Conservation (phyloP, 108 stramenopile species). For the Epipyxis sp. region DNA sequence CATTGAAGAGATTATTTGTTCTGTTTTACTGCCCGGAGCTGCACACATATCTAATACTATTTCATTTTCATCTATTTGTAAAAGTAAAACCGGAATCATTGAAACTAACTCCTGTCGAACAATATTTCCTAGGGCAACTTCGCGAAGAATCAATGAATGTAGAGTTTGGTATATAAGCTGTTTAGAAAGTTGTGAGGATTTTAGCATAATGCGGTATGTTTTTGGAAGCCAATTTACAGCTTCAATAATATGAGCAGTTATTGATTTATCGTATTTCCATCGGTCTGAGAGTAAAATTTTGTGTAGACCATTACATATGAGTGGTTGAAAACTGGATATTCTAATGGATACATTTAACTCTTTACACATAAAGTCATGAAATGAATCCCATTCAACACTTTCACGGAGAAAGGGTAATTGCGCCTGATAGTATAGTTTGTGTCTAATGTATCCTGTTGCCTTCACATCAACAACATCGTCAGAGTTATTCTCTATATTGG, state of each 20-base stretch:
- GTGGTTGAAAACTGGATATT: background rate
- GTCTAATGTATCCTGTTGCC: too few species aligned
- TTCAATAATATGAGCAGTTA: background rate
- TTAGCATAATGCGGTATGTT: background rate
- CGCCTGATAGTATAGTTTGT: background rate
- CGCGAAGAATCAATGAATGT: constrained; percentile 25
- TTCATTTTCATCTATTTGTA: constrained; percentile 7
- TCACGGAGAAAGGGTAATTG: background rate
- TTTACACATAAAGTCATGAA: background rate
- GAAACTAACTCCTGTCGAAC: constrained; percentile 36
- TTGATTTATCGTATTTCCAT: background rate
- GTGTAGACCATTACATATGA: background rate
- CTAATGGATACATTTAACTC: background rate
- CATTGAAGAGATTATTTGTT: constrained; percentile 53
- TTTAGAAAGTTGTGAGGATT: background rate
- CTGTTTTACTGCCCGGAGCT: constrained; percentile 75
- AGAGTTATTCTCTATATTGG: too few species aligned
- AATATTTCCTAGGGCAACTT: constrained; percentile 31
- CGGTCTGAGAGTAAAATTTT: background rate
- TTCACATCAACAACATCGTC: too few species aligned
- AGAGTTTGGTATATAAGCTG: background rate
- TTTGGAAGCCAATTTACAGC: background rate
- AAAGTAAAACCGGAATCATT: constrained; percentile 40
- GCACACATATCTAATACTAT: constrained; percentile 75
- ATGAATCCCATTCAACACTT: background rate